A percentile compares a stretch with the other conserved stretches of the same genome.
phyloP scores from a whole-genome alignment of 1,284 basidiomycete species.

The Ganoderma sp. region DNA sequence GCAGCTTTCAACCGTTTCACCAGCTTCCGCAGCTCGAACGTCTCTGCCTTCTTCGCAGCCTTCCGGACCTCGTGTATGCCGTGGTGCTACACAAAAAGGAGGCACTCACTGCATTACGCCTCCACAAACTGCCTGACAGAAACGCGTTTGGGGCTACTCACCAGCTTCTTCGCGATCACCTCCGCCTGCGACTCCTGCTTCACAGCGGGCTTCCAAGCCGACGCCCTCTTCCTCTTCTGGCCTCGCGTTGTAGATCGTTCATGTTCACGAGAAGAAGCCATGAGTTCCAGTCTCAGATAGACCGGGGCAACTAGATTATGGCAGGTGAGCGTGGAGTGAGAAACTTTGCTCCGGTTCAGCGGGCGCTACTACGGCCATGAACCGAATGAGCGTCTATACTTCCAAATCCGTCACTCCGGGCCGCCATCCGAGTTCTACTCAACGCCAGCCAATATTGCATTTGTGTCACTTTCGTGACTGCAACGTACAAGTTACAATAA shows the following conservation, averaged over 20 bases:
- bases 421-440: background rate
- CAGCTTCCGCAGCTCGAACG: conserved; percentile 83
- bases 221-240: conserved; percentile 23
- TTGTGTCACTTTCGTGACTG: background rate
- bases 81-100: conserved; percentile 55
- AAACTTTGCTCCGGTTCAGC: background rate
- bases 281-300: background rate
- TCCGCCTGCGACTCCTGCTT: conserved; percentile 23
- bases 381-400: background rate
- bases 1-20: conserved; percentile 81
- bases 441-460: background rate
- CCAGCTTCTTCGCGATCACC: conserved; percentile 30
- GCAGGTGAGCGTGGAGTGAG: background rate
- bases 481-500: background rate
- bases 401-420: background rate
- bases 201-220: conserved; percentile 9
- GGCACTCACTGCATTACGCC: conserved; percentile 41
- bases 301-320: background rate
- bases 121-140: background rate
- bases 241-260: conserved; percentile 6
- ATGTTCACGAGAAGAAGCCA: background rate
- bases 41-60: conserved; percentile 81
- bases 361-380: background rate
- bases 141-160: conserved; percentile 14
- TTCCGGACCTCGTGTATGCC: conserved; percentile 69